Percentiles rank a stretch among this genome's conserved stretches.
Conservation (phyloP, 495 filamentous ascomycete species). For the Corynascus novoguineensis region DNA sequence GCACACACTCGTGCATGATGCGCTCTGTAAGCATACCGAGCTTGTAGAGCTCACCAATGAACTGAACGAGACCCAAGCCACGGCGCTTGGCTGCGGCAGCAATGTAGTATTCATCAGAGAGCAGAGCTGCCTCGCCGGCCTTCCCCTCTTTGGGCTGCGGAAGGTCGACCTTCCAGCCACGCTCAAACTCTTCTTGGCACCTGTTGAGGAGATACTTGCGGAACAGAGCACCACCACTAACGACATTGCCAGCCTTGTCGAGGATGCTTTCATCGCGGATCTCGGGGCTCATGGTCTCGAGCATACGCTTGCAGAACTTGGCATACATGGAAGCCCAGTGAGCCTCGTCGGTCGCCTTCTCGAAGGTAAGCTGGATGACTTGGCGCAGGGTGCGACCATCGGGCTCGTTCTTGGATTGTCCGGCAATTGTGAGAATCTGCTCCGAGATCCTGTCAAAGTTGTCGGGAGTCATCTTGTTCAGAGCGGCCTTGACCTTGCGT, state of each 20-base stretch:
- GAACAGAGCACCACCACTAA: conserved; percentile 90
- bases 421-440: conserved; percentile 87
- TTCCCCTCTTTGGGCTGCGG: conserved; percentile 81
- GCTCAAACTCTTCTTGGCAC: conserved; percentile 98
- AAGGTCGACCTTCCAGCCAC: conserved; percentile 90
- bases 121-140: conserved; percentile 64
- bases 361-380: conserved; percentile 97
- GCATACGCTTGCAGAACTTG: conserved; percentile 96
- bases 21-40: conserved; percentile 96
- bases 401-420: conserved; percentile 88
- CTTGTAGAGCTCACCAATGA: conserved; percentile 99
- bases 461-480: conserved; percentile 99
- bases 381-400: conserved; percentile 94
- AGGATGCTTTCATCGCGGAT: conserved; percentile 91
- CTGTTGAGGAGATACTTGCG: conserved; percentile 97
- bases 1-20: conserved; percentile 99
- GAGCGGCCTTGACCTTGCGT: conserved; percentile 93
- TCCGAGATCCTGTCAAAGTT: conserved; percentile 95
- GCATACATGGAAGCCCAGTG: conserved; percentile 99
- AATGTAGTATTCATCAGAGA: conserved; percentile 95
- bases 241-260: conserved; percentile 79
- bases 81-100: conserved; percentile 94
- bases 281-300: conserved; percentile 88
- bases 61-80: conserved; percentile 95
- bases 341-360: conserved; percentile 97